These are phyloP conservation scores for Endoconidiophora polonica DNA, from an alignment of 2,329 filamentous ascomycete genomes.

Conservation along the genomic window DNA sequence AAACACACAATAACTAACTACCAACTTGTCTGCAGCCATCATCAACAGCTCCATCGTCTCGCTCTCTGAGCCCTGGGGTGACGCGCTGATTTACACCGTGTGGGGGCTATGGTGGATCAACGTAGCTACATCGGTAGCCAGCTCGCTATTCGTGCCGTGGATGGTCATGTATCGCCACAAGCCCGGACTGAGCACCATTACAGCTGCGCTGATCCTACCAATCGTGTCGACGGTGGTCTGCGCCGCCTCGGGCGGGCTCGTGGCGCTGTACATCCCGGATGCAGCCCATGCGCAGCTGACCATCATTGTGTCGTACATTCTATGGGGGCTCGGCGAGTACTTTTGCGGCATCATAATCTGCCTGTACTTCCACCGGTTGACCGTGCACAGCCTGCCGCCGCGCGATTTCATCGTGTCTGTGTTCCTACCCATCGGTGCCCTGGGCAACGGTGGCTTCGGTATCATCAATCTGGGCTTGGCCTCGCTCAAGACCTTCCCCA, in stretches of 20 bases:
- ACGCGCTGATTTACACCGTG: conserved; percentile 34
- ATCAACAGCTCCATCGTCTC: conserved; percentile 44
- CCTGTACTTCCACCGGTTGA: conserved; percentile 56
- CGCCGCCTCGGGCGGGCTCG: conserved; percentile 44
- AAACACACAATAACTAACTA: not conserved
- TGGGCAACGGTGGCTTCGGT: conserved; percentile 49
- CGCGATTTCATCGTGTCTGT: conserved; percentile 51
- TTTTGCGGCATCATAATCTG: conserved; percentile 46
- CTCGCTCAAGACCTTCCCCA: conserved; percentile 25
- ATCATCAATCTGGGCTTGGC: conserved; percentile 35
- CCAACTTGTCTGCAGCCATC: conserved; percentile 28
- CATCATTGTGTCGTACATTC: conserved; percentile 45
- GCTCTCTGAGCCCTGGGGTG: conserved; percentile 44
- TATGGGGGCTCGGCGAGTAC: conserved; percentile 47
- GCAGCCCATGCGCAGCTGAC: conserved; percentile 41
- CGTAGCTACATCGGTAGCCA: conserved; percentile 32
- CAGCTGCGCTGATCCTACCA: conserved; percentile 47
- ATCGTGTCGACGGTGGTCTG: conserved; percentile 54
- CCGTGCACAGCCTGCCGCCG: conserved; percentile 47
- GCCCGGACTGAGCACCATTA: conserved; percentile 38
- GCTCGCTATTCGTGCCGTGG: conserved; percentile 38
- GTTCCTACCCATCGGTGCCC: conserved; percentile 49
- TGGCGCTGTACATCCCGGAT: conserved; percentile 42
- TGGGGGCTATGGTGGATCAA: conserved; percentile 46
- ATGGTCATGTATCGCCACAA: conserved; percentile 34